Conservation (phyloP, 352 stramenopile genomes). For the Phytophthora syringae region DNA sequence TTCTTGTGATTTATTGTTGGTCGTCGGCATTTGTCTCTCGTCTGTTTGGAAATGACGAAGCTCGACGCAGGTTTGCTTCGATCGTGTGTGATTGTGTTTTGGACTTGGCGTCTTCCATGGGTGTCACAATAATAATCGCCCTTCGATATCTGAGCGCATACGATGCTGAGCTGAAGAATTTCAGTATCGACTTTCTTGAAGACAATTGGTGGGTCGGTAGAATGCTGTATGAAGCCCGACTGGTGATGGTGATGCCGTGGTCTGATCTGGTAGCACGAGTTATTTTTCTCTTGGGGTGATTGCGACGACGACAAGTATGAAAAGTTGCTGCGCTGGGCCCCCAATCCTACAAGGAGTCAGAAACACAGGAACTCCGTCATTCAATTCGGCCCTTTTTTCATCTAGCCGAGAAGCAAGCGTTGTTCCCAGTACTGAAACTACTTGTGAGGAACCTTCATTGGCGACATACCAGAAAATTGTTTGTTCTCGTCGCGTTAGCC, state of each 20-base stretch:
- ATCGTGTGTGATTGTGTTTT: slow-evolving; percentile 14
- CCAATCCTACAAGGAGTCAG: too few relatives aligned
- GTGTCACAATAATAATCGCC: slow-evolving; percentile 7
- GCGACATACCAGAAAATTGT: too few relatives aligned
- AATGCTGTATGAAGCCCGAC: slow-evolving; percentile 21
- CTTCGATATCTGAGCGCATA: slow-evolving; percentile 13
- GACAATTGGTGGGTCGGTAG: slow-evolving; percentile 18
- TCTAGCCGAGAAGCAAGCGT: too few relatives aligned
- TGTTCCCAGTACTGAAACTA: too few relatives aligned
- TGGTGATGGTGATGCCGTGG: slow-evolving; percentile 25
- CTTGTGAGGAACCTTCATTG: too few relatives aligned
- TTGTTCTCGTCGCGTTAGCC: too few relatives aligned
- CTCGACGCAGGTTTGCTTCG: slow-evolving; percentile 5
- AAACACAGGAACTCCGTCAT: too few relatives aligned
- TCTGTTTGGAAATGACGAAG: slow-evolving; percentile 8
- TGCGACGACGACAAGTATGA: slow-evolving; percentile 12
- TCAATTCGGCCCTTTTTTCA: too few relatives aligned
- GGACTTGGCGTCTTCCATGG: slow-evolving; percentile 12
- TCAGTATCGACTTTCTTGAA: not conserved
- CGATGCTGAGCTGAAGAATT: not conserved
- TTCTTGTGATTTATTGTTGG: slow-evolving; percentile 29
- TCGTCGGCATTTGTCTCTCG: slow-evolving; percentile 6
- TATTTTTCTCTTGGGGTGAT: slow-evolving; percentile 22
- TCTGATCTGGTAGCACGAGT: slow-evolving; percentile 16
- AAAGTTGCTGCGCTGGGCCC: slow-evolving; percentile 5